Percentiles rank a stretch among this genome's conserved stretches.
Evolutionary conservation across 441 rosid genomes (phyloP).

Genomic region (Gossypium schwendimanii): DNA sequence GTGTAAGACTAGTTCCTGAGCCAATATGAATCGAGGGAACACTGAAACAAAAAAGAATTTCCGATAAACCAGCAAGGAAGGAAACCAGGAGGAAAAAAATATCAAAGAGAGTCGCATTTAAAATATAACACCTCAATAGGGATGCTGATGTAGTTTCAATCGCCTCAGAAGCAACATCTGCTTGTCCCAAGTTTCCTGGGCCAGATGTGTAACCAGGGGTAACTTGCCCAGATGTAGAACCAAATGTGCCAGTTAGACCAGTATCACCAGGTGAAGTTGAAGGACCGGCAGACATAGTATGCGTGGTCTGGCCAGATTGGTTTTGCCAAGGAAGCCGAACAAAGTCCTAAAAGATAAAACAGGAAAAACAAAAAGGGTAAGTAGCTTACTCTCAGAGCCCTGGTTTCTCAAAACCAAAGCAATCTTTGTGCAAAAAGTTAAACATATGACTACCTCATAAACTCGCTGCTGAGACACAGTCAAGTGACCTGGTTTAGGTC

Average conservation of each 20-base stretch:
- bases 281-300: slow-evolving; percentile 43
- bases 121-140: slow-evolving; percentile 46
- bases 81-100: not conserved
- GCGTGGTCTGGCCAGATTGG: slow-evolving; percentile 67
- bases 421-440: slow-evolving; percentile 9
- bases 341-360: not conserved
- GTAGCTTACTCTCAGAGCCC: not conserved
- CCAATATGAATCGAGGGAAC: slow-evolving; percentile 45
- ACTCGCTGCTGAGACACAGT: slow-evolving; percentile 91
- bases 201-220: slow-evolving; percentile 40
- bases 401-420: slow-evolving; percentile 14
- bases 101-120: not conserved
- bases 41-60: slow-evolving; percentile 33
- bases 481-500: slow-evolving; percentile 90
- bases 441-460: slow-evolving; percentile 60
- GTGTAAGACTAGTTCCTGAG: slow-evolving; percentile 39
- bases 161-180: slow-evolving; percentile 60
- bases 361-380: not conserved
- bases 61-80: slow-evolving; percentile 9
- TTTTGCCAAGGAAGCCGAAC: slow-evolving; percentile 97
- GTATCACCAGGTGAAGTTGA: slow-evolving; percentile 47
- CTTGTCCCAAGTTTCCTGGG: slow-evolving; percentile 44
- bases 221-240: slow-evolving; percentile 54
- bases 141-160: slow-evolving; percentile 53
- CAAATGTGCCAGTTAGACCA: slow-evolving; percentile 41